Evolutionary conservation across 331 rosid genomes (phyloP).

Genomic region (Pyrus hybrid): DNA sequence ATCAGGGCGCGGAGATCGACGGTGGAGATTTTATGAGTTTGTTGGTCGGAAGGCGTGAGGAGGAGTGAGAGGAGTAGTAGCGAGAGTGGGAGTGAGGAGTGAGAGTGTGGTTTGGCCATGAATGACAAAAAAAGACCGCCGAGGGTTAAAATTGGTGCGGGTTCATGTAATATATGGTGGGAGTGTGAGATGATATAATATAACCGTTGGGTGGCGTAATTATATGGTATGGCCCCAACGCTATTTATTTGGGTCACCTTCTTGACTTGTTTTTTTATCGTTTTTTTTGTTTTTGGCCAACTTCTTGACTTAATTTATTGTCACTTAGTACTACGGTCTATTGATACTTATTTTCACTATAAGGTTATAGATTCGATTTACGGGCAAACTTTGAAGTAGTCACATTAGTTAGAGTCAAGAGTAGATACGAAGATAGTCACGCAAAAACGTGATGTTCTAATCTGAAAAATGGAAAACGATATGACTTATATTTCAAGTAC

Average conservation of each 20-base stretch:
- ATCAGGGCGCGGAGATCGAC: constrained; percentile 46
- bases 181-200: background rate
- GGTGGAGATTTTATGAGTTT: constrained; percentile 14
- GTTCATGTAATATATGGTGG: background rate
- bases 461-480: too few relatives aligned
- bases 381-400: fast-evolving
- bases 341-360: too few relatives aligned
- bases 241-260: background rate
- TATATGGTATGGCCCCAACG: background rate
- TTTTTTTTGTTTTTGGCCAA: background rate
- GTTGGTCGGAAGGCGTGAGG: background rate
- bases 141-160: background rate
- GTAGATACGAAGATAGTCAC: too few relatives aligned
- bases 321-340: too few relatives aligned
- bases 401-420: too few relatives aligned
- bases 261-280: background rate
- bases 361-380: fast-evolving
- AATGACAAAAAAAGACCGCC: background rate
- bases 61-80: background rate
- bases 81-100: background rate
- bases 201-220: background rate
- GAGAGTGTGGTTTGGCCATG: background rate
- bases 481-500: too few relatives aligned
- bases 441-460: too few relatives aligned
- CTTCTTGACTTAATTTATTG: too few relatives aligned